Evolutionary conservation across 164 flowering plant genomes (phyloP).

Genomic region (Nymphaea colorata): DNA sequence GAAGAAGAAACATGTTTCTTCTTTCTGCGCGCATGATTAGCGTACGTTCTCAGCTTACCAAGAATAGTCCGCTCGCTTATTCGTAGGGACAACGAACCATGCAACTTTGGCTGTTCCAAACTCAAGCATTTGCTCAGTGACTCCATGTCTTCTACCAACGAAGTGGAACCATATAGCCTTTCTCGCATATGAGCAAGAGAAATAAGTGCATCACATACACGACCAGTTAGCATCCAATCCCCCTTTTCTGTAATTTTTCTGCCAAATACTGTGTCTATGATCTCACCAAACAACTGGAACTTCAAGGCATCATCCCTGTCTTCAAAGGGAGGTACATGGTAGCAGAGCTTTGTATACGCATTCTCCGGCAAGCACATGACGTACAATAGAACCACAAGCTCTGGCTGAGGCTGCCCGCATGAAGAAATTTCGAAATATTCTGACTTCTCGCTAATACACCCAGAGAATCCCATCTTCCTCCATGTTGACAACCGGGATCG

Average conservation of each 20-base stretch:
- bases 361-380: slow-evolving; percentile 50
- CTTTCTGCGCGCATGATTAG: slow-evolving; percentile 13
- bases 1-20: not conserved
- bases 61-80: slow-evolving; percentile 74
- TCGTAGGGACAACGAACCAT: slow-evolving; percentile 60
- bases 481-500: slow-evolving; percentile 64
- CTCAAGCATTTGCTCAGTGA: slow-evolving; percentile 23
- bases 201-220: slow-evolving; percentile 48
- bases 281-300: not conserved
- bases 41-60: slow-evolving; percentile 43
- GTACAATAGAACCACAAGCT: slow-evolving; percentile 56
- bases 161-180: slow-evolving; percentile 34
- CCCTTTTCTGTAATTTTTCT: slow-evolving; percentile 19
- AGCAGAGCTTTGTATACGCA: slow-evolving; percentile 34
- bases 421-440: slow-evolving; percentile 86
- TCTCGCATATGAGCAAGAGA: slow-evolving; percentile 69
- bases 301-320: not conserved
- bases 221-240: slow-evolving; percentile 34
- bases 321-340: slow-evolving; percentile 15
- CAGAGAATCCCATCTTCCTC: slow-evolving; percentile 55
- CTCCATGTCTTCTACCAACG: slow-evolving; percentile 45
- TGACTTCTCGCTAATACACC: slow-evolving; percentile 44
- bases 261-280: not conserved
- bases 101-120: slow-evolving; percentile 34
- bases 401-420: slow-evolving; percentile 70